A percentile compares a stretch with the other conserved stretches of the same genome.
Conservation (phyloP, 768 basidiomycete genomes). For the Tulasnella sp. region DNA sequence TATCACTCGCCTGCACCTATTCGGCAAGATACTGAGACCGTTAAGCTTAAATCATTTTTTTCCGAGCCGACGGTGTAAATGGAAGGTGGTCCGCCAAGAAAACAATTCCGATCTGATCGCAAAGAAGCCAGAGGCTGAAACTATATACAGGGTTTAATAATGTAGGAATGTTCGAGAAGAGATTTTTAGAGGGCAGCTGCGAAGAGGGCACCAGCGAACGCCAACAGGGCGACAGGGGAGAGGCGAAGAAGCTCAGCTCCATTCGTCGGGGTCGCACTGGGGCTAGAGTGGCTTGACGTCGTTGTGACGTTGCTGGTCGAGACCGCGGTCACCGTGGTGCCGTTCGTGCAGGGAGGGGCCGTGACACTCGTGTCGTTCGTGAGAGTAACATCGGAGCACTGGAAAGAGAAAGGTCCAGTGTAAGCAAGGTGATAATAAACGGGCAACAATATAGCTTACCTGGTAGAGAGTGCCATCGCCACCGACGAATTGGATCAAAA, state of each 20-base stretch:
- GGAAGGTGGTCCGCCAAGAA: not conserved
- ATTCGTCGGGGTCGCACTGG: not conserved
- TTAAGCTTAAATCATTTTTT: constrained; percentile 5
- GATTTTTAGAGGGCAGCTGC: not conserved
- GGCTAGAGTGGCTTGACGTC: not conserved
- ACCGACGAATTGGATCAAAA: constrained; percentile 63
- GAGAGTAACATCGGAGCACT: constrained; percentile 21
- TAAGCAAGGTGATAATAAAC: not conserved
- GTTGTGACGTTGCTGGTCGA: not conserved
- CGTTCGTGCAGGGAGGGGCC: constrained; percentile 11
- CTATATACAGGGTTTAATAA: not conserved
- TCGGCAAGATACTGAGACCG: not conserved
- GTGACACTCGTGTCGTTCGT: constrained; percentile 4
- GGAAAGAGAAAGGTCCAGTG: not conserved
- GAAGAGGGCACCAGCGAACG: not conserved
- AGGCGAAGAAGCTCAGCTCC: not conserved
- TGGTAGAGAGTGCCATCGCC: constrained; percentile 72
- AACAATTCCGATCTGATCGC: not conserved
- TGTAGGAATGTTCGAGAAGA: not conserved
- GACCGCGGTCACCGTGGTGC: not conserved
- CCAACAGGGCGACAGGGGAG: not conserved
- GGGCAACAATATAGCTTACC: constrained; percentile 37
- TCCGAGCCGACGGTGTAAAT: not conserved
- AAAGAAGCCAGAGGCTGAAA: not conserved
- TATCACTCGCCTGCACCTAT: not conserved